Percentiles rank a stretch among this genome's conserved stretches.
These are phyloP conservation scores for Amanita fuliginea DNA, from an alignment of 768 basidiomycete genomes.

Conservation along the genomic window DNA sequence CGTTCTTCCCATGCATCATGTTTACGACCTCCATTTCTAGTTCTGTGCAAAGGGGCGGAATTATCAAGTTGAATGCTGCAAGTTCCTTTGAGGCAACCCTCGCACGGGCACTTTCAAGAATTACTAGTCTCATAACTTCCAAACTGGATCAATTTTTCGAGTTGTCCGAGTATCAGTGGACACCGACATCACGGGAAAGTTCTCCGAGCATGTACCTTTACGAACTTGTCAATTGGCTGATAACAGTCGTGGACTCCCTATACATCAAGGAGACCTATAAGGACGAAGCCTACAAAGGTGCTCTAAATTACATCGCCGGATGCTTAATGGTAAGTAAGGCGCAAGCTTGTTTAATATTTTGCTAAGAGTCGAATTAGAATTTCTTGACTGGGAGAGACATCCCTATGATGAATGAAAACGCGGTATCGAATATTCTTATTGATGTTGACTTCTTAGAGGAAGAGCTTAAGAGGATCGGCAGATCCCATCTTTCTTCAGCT, in stretches of 20 bases:
- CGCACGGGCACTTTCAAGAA: slow-evolving; percentile 57
- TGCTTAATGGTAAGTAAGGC: slow-evolving; percentile 67
- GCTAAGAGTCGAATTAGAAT: slow-evolving; percentile 32
- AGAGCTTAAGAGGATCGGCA: slow-evolving; percentile 70
- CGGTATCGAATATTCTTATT: slow-evolving; percentile 72
- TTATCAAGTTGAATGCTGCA: slow-evolving; percentile 56
- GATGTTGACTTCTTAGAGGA: slow-evolving; percentile 85
- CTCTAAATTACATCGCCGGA: slow-evolving; percentile 79
- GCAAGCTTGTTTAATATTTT: not conserved
- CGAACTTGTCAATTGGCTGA: slow-evolving; percentile 93
- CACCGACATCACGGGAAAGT: slow-evolving; percentile 54
- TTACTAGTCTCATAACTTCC: slow-evolving; percentile 73
- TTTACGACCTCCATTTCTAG: slow-evolving; percentile 24
- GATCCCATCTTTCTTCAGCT: slow-evolving; percentile 54
- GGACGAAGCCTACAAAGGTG: slow-evolving; percentile 81
- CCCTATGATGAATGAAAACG: slow-evolving; percentile 78
- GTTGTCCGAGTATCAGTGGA: slow-evolving; percentile 92
- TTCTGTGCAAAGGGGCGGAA: slow-evolving; percentile 74
- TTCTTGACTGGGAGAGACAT: slow-evolving; percentile 72
- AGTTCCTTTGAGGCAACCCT: slow-evolving; percentile 62
- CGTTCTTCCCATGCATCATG: not conserved
- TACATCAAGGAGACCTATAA: slow-evolving; percentile 78
- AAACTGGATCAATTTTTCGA: slow-evolving; percentile 97
- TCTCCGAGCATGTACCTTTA: slow-evolving; percentile 90
- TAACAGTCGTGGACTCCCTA: slow-evolving; percentile 87